Conservation (phyloP, 2,329 filamentous ascomycete genomes). For the Xylariaceae sp. region DNA sequence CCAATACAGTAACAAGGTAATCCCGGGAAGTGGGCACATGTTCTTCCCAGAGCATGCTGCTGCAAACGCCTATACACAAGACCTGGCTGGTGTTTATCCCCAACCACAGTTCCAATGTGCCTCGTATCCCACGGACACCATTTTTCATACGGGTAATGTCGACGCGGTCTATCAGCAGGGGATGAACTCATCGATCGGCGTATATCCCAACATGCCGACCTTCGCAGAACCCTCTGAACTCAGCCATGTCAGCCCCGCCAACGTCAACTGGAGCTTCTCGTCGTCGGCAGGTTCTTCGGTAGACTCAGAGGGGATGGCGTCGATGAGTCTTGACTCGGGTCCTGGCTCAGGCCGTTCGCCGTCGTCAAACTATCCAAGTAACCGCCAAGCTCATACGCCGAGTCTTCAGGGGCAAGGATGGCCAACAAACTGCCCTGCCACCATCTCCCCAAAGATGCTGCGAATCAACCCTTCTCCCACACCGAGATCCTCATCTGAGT, state of each 20-base stretch:
- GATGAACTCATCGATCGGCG: slow-evolving; percentile 9
- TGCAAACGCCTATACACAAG: slow-evolving; percentile 23
- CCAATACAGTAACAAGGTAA: slow-evolving; percentile 27
- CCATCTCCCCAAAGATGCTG: slow-evolving; percentile 28
- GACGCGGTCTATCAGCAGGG: slow-evolving; percentile 18
- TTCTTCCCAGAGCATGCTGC: slow-evolving; percentile 20
- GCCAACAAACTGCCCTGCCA: slow-evolving; percentile 19
- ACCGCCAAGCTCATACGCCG: slow-evolving; percentile 8
- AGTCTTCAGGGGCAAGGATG: slow-evolving; percentile 12
- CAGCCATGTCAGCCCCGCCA: slow-evolving; percentile 14
- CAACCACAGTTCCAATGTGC: slow-evolving; percentile 20
- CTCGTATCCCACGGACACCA: slow-evolving; percentile 18
- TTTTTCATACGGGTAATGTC: too few species aligned
- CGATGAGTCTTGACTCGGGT: slow-evolving; percentile 22
- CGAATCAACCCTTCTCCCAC: slow-evolving; percentile 28
- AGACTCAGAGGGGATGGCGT: slow-evolving; percentile 24
- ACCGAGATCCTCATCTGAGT: slow-evolving; percentile 26
- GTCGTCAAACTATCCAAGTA: slow-evolving; percentile 5
- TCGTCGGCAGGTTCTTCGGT: slow-evolving; percentile 23
- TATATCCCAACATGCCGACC: slow-evolving; percentile 15
- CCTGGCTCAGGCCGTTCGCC: slow-evolving; percentile 8
- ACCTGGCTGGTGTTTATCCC: slow-evolving; percentile 16
- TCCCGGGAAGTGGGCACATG: slow-evolving; percentile 25
- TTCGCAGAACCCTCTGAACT: slow-evolving; percentile 23
- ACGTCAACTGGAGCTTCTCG: slow-evolving; percentile 22